A percentile compares a stretch with the other conserved stretches of the same genome.
phyloP scores from a whole-genome alignment of 169 alveolate genomes.

The Miamiensis avidus region DNA sequence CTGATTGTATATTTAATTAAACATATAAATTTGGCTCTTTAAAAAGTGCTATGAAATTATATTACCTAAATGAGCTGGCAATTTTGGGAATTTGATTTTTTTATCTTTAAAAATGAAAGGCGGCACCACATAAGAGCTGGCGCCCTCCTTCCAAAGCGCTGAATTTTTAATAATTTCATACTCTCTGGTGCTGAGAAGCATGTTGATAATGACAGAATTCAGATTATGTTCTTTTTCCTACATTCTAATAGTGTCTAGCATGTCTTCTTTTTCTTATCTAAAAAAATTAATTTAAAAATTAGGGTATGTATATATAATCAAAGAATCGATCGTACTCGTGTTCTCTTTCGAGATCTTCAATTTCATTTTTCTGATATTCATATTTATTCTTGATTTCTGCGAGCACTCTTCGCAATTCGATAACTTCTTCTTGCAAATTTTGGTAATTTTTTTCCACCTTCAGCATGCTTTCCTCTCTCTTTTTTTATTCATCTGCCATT shows the following conservation, averaged over 20 bases:
- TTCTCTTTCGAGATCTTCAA: conserved; percentile 69
- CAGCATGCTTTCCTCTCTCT: conserved; percentile 57
- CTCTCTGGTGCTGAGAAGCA: conserved; percentile 51
- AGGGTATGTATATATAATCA: background rate
- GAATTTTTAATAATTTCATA: conserved; percentile 40
- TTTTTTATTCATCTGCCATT: conserved; percentile 51
- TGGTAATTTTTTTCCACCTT: conserved; percentile 46
- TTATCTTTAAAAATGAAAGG: conserved; percentile 53
- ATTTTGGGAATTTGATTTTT: conserved; percentile 49
- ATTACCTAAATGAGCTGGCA: conserved; percentile 12
- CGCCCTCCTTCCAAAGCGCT: conserved; percentile 55
- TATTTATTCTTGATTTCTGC: conserved; percentile 30
- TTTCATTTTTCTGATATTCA: conserved; percentile 44
- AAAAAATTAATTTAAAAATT: too few species aligned
- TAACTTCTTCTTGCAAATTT: conserved; percentile 57
- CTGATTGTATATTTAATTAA: background rate
- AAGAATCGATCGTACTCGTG: conserved; percentile 32
- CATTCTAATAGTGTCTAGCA: conserved; percentile 72
- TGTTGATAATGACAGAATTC: conserved; percentile 34
- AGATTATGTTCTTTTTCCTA: conserved; percentile 51
- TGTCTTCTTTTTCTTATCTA: conserved; percentile 70
- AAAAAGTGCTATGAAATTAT: too few species aligned
- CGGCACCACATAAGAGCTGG: conserved; percentile 55
- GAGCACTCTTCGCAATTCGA: conserved; percentile 34
- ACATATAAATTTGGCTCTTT: too few species aligned